Conservation (phyloP, 2,329 filamentous ascomycete genomes). For the Thermoascus crustaceus region DNA sequence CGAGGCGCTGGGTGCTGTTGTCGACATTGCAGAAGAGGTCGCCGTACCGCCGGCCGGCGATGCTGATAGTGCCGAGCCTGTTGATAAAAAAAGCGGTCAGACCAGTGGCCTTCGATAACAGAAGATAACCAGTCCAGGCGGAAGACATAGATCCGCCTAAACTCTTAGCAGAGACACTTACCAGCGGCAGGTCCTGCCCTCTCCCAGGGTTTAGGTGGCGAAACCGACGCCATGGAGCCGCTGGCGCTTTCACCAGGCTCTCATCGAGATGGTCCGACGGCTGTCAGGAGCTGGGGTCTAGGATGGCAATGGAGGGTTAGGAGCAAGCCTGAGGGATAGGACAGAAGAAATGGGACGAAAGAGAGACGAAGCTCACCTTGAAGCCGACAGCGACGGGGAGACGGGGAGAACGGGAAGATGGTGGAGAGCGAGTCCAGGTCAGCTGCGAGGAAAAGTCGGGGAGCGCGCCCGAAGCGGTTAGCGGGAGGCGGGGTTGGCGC, state of each 20-base stretch:
- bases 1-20: slow-evolving; percentile 37
- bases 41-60: slow-evolving; percentile 19
- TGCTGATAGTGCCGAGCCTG: slow-evolving; percentile 21
- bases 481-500: slow-evolving; percentile 1
- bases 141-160: background rate
- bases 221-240: slow-evolving; percentile 50
- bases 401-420: background rate
- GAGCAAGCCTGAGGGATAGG: background rate
- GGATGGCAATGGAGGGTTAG: background rate
- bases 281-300: background rate
- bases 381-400: background rate
- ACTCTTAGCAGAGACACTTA: slow-evolving; percentile 28
- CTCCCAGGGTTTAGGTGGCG: slow-evolving; percentile 98
- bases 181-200: slow-evolving; percentile 55
- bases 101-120: no score
- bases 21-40: slow-evolving; percentile 29
- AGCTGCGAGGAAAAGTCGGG: slow-evolving; percentile 1
- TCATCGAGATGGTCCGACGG: slow-evolving; percentile 17
- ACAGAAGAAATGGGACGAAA: background rate
- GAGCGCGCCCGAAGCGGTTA: background rate
- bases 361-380: background rate
- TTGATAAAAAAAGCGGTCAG: background rate
- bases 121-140: background rate
- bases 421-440: background rate
- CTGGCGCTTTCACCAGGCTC: slow-evolving; percentile 17